Base-by-base conservation (phyloP, 2,329 filamentous ascomycete species). In the Exophiala viscosa region DNA sequence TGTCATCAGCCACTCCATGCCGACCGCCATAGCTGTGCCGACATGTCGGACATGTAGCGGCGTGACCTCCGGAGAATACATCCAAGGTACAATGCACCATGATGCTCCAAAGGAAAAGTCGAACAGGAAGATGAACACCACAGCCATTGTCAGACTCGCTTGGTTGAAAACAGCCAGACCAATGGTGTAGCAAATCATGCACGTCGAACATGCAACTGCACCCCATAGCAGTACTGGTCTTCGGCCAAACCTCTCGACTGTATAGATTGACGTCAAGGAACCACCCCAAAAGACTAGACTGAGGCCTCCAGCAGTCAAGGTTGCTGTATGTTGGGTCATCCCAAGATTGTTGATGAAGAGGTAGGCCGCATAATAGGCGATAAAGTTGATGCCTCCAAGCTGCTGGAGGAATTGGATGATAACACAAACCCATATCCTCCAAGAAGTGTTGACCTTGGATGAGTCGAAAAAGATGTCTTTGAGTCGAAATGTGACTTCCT, bases 31-130 rank as follows among this genome's bases (percentile, higher is more conserved):
- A 2, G 76, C 74, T 14, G 71, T 76, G 9, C 76, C 76, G 60
- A 78, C 77, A 3, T 75, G 72, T 28, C 76, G 67, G 3, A 74
- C 73, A 54, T 76, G 73, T 3, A 78, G 67, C 0, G 76, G 76
- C 1, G 77, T 62, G 36, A 79, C 76, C 56, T 79, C 74, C 0
- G 75, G 73, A 3, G 75, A 72, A 53, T 75, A 75, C n/a, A 52
- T 17, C 23, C 18, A 52, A 11, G 50, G 34, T n/a, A 52, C 3
- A 11, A 17, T 18, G 17, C 31, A 31, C 17, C 50, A 40, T 17
- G 43, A 45, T 8, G 20, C 14, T 5, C 50, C 50, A 32, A 41
- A 52, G 50, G 31, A 52, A 44, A 52, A 52, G 23, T 48, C 44
- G 50, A 32, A 52, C 5, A 48, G 14, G 44, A 48, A 52, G 32